phyloP scores from a whole-genome alignment of 208 protist genomes.

The Leishmania amazonensis region DNA sequence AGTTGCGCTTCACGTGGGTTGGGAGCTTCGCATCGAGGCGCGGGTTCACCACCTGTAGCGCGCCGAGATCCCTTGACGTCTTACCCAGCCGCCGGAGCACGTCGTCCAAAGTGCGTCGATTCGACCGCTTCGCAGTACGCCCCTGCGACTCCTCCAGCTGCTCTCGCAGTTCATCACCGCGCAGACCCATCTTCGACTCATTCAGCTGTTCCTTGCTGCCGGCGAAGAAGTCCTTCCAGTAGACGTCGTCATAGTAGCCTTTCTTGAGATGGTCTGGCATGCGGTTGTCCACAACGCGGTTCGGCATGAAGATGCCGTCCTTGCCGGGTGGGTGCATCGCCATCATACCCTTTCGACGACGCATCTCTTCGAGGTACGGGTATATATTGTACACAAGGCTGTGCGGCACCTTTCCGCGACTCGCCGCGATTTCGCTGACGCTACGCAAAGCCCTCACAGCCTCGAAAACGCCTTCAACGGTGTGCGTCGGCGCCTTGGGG shows the following conservation, averaged over 20 bases:
- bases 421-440: slow-evolving; percentile 92
- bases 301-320: slow-evolving; percentile 90
- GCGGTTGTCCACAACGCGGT: slow-evolving; percentile 93
- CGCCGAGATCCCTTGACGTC: slow-evolving; percentile 79
- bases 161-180: slow-evolving; percentile 87
- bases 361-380: slow-evolving; percentile 93
- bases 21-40: slow-evolving; percentile 86
- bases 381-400: slow-evolving; percentile 94
- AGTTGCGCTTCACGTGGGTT: slow-evolving; percentile 88
- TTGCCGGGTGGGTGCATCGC: slow-evolving; percentile 93
- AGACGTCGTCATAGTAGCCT: slow-evolving; percentile 94
- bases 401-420: slow-evolving; percentile 91
- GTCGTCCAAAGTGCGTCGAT: slow-evolving; percentile 87
- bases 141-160: slow-evolving; percentile 55
- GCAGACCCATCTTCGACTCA: slow-evolving; percentile 90
- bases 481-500: slow-evolving; percentile 89
- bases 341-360: slow-evolving; percentile 93
- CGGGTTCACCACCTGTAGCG: slow-evolving; percentile 82
- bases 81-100: slow-evolving; percentile 84
- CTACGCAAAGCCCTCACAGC: slow-evolving; percentile 89
- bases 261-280: slow-evolving; percentile 93
- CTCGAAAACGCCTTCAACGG: slow-evolving; percentile 91
- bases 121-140: slow-evolving; percentile 33
- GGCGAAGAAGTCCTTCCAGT: slow-evolving; percentile 94
- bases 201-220: slow-evolving; percentile 89